These are phyloP conservation scores for Claviceps spartinae DNA, from an alignment of 2,329 filamentous ascomycete genomes.

Conservation along the genomic window DNA sequence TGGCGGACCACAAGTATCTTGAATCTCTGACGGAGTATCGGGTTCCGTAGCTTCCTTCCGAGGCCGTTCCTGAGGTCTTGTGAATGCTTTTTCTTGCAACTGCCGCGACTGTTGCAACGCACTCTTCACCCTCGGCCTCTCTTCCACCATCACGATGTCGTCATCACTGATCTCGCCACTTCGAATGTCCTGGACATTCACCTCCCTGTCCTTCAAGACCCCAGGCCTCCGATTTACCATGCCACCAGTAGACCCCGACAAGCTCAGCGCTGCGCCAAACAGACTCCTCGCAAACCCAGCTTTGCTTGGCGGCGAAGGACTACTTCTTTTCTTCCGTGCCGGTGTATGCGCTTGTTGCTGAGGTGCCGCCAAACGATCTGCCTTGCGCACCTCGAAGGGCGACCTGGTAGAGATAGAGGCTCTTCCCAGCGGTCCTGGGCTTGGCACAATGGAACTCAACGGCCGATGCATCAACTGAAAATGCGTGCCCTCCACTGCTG, in stretches of 20 bases:
- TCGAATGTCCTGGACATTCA: conserved; percentile 5
- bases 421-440: conserved; percentile 18
- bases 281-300: conserved; percentile 20
- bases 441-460: conserved; percentile 25
- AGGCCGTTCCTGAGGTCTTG: not conserved
- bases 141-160: conserved; percentile 6
- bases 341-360: conserved; percentile 10
- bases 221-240: conserved; percentile 8
- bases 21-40: no score
- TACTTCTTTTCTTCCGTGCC: conserved; percentile 16
- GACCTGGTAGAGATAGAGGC: conserved; percentile 20
- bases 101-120: not conserved
- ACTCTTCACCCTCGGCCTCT: not conserved
- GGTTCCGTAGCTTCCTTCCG: not conserved
- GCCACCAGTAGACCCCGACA: conserved; percentile 14
- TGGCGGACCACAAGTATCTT: not conserved
- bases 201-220: conserved; percentile 10
- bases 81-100: not conserved
- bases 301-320: conserved; percentile 20
- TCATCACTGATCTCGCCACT: conserved; percentile 3
- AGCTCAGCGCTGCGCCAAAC: conserved; percentile 21
- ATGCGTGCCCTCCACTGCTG: conserved; percentile 15
- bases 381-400: conserved; percentile 20
- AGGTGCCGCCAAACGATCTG: conserved; percentile 4
- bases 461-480: conserved; percentile 28